Conservation (phyloP, 2,329 filamentous ascomycete species). For the Cladosporium sp. region DNA sequence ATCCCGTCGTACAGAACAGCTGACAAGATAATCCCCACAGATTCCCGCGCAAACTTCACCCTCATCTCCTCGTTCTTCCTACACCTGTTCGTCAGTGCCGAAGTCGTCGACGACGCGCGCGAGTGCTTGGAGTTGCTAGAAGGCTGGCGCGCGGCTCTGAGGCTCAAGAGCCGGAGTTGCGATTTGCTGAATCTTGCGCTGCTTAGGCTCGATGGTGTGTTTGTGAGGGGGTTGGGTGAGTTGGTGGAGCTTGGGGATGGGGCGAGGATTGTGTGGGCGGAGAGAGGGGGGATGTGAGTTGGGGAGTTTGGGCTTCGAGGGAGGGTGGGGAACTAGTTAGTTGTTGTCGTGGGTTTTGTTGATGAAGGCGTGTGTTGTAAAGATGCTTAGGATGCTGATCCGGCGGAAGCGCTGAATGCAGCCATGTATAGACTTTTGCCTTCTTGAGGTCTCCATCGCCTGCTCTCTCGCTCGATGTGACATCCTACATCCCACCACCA, state of each 20-base stretch:
- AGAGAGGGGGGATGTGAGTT: constrained; percentile 17
- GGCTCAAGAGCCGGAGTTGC: constrained; percentile 37
- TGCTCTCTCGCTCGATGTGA: not conserved
- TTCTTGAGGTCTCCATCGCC: not conserved
- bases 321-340: not conserved
- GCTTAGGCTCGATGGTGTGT: constrained; percentile 34
- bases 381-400: not conserved
- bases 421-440: not conserved
- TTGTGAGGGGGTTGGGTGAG: constrained; percentile 32
- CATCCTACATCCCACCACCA: too few relatives aligned
- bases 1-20: too few relatives aligned
- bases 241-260: constrained; percentile 35
- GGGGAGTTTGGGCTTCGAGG: not conserved
- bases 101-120: constrained; percentile 30
- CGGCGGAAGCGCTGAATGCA: not conserved
- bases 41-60: constrained; percentile 38
- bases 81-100: constrained; percentile 36
- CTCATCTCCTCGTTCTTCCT: constrained; percentile 38
- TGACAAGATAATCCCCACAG: constrained; percentile 23
- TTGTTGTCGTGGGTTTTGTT: not conserved
- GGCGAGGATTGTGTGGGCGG: constrained; percentile 32
- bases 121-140: constrained; percentile 35
- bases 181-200: constrained; percentile 37
- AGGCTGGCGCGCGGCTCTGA: constrained; percentile 33
- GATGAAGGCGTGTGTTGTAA: not conserved